Evolutionary conservation across 208 protist genomes (phyloP).

Genomic region (Tritrichomonas foetus): DNA sequence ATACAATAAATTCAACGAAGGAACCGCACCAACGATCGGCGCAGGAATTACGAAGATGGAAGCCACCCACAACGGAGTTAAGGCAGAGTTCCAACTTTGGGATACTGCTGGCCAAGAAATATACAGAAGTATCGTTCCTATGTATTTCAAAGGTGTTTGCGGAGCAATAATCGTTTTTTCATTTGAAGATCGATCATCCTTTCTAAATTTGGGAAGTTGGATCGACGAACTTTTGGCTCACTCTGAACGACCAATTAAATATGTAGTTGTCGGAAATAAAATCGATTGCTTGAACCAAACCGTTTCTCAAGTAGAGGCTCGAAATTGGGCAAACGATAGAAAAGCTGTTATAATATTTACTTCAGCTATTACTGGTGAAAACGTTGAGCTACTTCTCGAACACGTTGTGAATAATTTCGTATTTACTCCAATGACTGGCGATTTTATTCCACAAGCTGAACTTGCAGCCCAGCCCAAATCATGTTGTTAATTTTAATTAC

Average conservation of each 20-base stretch:
- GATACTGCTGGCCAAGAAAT: slow-evolving; percentile 4
- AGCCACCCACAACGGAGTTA: background rate
- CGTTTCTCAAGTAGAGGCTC: background rate
- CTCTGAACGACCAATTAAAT: background rate
- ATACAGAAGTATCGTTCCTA: background rate
- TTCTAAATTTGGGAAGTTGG: background rate
- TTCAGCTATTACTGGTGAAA: background rate
- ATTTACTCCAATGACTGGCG: background rate
- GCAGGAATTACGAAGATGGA: background rate
- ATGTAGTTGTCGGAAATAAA: background rate
- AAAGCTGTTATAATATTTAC: background rate
- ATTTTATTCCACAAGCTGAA: too few species aligned
- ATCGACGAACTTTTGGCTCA: background rate
- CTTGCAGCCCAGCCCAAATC: too few species aligned
- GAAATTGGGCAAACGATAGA: background rate
- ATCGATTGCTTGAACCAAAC: background rate
- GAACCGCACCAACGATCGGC: background rate
- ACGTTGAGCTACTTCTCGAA: background rate
- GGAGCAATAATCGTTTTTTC: background rate
- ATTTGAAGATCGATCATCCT: background rate
- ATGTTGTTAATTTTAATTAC: too few species aligned
- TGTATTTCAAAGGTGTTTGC: background rate
- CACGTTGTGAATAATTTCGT: background rate
- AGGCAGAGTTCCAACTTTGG: background rate
- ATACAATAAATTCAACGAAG: background rate